Percentiles rank a stretch among this genome's conserved stretches.
Conservation (phyloP, 129 eudicot species). For the sunflower (Helianthus annuus) region DNA sequence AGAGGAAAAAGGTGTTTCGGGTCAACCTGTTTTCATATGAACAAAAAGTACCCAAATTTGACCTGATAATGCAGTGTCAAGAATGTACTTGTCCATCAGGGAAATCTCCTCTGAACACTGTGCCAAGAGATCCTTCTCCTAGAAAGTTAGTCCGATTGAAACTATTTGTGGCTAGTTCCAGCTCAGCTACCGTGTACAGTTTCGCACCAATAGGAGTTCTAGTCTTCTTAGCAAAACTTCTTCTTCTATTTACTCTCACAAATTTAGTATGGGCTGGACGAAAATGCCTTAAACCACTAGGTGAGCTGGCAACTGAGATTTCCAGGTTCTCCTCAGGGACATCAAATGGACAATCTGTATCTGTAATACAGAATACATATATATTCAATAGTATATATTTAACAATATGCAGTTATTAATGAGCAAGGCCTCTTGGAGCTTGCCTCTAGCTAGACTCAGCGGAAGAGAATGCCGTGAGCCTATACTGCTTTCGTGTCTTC, state of each 20-base stretch:
- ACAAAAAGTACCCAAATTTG: not conserved
- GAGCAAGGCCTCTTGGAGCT: conserved; percentile 2
- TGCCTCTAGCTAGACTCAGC: conserved; percentile 57
- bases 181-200: conserved; percentile 59
- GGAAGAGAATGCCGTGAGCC: conserved; percentile 53
- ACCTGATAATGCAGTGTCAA: conserved; percentile 7
- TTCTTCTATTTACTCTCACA: conserved; percentile 47
- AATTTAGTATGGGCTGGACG: conserved; percentile 55
- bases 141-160: conserved; percentile 64
- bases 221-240: conserved; percentile 62
- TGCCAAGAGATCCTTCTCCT: conserved; percentile 93
- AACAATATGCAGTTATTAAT: conserved; percentile 11
- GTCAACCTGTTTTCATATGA: not conserved
- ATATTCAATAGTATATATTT: not conserved
- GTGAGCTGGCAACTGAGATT: conserved; percentile 44
- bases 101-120: conserved; percentile 83
- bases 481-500: conserved; percentile 37
- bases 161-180: conserved; percentile 70
- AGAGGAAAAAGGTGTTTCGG: not conserved
- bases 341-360: conserved; percentile 40
- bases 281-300: conserved; percentile 47
- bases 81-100: conserved; percentile 72
- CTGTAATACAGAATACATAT: not conserved
- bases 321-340: conserved; percentile 46
- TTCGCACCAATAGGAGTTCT: conserved; percentile 63